These are phyloP conservation scores for Yamadazyma membranifaciens DNA, from an alignment of 1,139 yeast genomes.

Conservation along the genomic window DNA sequence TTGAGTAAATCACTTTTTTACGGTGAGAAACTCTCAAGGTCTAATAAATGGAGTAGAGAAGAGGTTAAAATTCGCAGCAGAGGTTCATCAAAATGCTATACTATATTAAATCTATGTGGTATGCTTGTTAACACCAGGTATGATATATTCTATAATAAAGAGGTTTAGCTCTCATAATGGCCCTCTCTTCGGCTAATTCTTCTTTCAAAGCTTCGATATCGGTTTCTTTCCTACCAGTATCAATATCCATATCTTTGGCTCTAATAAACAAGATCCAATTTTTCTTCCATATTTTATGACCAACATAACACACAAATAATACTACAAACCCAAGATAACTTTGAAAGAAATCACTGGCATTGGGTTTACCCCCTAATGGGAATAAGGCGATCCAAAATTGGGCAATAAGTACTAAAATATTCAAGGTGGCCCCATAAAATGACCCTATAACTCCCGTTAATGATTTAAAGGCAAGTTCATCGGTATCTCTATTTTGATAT, in stretches of 20 bases:
- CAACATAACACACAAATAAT: slow-evolving; percentile 33
- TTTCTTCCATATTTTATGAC: slow-evolving; percentile 42
- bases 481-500: slow-evolving; percentile 39
- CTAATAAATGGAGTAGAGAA: neutral
- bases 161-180: slow-evolving; percentile 32
- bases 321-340: slow-evolving; percentile 40
- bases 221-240: slow-evolving; percentile 42
- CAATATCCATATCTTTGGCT: slow-evolving; percentile 40
- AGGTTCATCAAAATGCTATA: neutral
- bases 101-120: neutral
- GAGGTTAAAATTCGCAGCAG: neutral
- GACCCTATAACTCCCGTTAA: slow-evolving; percentile 60
- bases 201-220: slow-evolving; percentile 42
- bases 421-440: slow-evolving; percentile 44
- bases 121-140: slow-evolving; percentile 31
- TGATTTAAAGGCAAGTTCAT: slow-evolving; percentile 53
- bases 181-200: slow-evolving; percentile 41
- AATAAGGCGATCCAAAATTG: slow-evolving; percentile 48
- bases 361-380: slow-evolving; percentile 37
- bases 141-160: slow-evolving; percentile 30
- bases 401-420: slow-evolving; percentile 51
- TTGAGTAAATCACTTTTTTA: neutral
- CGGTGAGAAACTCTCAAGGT: neutral
- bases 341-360: slow-evolving; percentile 34
- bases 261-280: slow-evolving; percentile 36